Base-by-base conservation (phyloP, 441 rosid species). In the Melastoma candidum region DNA sequence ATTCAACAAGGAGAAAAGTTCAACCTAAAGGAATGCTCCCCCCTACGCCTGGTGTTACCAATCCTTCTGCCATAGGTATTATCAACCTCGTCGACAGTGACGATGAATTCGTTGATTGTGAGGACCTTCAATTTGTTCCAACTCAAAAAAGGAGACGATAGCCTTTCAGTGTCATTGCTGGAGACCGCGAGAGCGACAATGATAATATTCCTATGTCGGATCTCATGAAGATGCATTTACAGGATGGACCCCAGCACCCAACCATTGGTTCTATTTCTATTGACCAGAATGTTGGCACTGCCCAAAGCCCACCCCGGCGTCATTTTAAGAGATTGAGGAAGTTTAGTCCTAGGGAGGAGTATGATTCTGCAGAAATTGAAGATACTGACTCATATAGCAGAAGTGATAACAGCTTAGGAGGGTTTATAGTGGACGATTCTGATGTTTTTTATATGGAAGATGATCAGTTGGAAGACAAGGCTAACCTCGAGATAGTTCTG, bases 151-250 rank as follows among this genome's bases (percentile, higher is more conserved):
- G 78, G 66, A 83, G 70, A 70, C 68, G 73, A 17, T 17, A 17
- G 57, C 70, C 70, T 63, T 68, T 53, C 17, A 72, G 71, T 25
- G 41, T 80, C 47, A 70, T 83, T 14, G 60, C 69, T 45, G 80
- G 83, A 59, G 84, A 80, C 59, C 47, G 70, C 0, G 90, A 80
- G 63, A 69, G 67, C 14, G 76, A 79, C 0, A 59, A 62, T 46
- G 82, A 73, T 61, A 44, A 72, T 57, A 14, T 70, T 59, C 82
- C 83, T 1, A 71, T 78, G 49, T 61, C 59, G 26, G 56, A 54
- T 51, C 65, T 71, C 63, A 70, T 63, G 70, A 70, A 54, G 70
- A 7, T 51, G 52, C 58, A n/a, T 49, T 46, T 45, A 43, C 61
- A 45, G 29, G 67, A 63, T 29, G 36, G 36, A 29, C 7, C 8